These are phyloP conservation scores for Rhinocladiella similis DNA, from an alignment of 2,329 filamentous ascomycete genomes.

Conservation along the genomic window DNA sequence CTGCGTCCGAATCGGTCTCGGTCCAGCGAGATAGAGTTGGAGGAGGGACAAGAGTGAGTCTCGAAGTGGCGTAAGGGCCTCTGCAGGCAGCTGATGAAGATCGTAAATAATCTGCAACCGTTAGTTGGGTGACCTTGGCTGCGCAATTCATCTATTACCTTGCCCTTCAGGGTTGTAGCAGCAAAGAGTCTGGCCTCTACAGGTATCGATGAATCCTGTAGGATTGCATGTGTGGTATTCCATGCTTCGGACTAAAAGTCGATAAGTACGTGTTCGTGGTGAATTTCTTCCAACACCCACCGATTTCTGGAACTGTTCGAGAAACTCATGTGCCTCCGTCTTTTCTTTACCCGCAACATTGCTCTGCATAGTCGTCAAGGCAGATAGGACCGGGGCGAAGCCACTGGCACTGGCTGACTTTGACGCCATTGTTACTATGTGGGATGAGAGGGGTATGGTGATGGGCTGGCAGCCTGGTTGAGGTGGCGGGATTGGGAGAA, in stretches of 20 bases:
- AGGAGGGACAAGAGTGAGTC: constrained; percentile 81
- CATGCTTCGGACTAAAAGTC: constrained; percentile 66
- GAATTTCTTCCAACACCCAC: constrained; percentile 52
- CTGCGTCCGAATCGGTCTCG: constrained; percentile 82
- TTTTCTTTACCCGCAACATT: constrained; percentile 80
- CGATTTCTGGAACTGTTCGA: constrained; percentile 97
- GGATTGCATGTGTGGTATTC: constrained; percentile 80
- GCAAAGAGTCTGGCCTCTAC: constrained; percentile 91
- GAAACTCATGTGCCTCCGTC: constrained; percentile 83
- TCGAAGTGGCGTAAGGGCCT: constrained; percentile 73
- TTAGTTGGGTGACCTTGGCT: constrained; percentile 16
- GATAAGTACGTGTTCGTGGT: constrained; percentile 24
- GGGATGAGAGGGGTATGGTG: constrained; percentile 20
- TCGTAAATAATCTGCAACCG: constrained; percentile 85
- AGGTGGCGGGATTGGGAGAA: background rate
- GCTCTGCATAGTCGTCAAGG: constrained; percentile 86
- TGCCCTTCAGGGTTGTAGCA: constrained; percentile 94
- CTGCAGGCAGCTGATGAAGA: constrained; percentile 78
- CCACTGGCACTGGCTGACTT: constrained; percentile 64
- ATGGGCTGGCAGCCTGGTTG: constrained; percentile 18
- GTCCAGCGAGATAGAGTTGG: constrained; percentile 76
- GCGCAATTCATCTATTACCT: constrained; percentile 60
- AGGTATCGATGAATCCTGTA: constrained; percentile 74
- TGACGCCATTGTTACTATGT: constrained; percentile 60
- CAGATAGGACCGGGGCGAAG: constrained; percentile 82